Conservation (phyloP, 2,329 filamentous ascomycete genomes). For the Ambrosiella beaveri region DNA sequence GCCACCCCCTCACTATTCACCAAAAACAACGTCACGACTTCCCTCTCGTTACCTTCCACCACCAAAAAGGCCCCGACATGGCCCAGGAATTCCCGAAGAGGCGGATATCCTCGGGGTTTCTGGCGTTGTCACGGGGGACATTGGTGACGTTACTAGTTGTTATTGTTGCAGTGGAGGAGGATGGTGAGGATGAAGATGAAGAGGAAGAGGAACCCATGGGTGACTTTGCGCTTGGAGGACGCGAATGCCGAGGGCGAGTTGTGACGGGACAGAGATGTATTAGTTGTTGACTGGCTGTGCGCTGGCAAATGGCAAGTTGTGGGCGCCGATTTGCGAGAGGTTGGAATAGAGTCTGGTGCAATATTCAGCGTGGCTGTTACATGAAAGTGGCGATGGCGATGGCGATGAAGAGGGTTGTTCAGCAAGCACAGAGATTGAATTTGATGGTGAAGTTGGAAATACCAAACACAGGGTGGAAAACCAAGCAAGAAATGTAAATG, state of each 20-base stretch:
- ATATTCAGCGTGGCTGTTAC: constrained; percentile 40
- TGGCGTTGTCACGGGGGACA: too few species aligned
- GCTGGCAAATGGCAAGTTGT: constrained; percentile 49
- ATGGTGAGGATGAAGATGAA: too few species aligned
- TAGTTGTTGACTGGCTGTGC: constrained; percentile 39
- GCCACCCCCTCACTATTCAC: constrained; percentile 44
- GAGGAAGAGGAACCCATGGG: constrained; percentile 19
- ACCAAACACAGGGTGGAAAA: too few species aligned
- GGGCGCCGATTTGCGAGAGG: constrained; percentile 43
- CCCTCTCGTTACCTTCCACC: constrained; percentile 39
- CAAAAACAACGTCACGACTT: constrained; percentile 45
- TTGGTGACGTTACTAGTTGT: too few species aligned
- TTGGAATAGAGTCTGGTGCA: constrained; percentile 42
- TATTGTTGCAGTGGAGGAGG: too few species aligned
- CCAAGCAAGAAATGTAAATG: too few species aligned
- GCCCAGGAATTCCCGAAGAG: constrained; percentile 27
- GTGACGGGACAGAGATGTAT: constrained; percentile 36
- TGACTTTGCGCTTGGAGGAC: constrained; percentile 50
- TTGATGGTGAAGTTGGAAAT: too few species aligned
- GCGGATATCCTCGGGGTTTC: too few species aligned
- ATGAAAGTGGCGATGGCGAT: constrained; percentile 18
- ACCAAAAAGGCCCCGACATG: constrained; percentile 35
- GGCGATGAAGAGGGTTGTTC: not conserved
- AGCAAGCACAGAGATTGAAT: not conserved
- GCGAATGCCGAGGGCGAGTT: constrained; percentile 44